Conservation (phyloP, 768 basidiomycete genomes). For the Trametes meyenii region DNA sequence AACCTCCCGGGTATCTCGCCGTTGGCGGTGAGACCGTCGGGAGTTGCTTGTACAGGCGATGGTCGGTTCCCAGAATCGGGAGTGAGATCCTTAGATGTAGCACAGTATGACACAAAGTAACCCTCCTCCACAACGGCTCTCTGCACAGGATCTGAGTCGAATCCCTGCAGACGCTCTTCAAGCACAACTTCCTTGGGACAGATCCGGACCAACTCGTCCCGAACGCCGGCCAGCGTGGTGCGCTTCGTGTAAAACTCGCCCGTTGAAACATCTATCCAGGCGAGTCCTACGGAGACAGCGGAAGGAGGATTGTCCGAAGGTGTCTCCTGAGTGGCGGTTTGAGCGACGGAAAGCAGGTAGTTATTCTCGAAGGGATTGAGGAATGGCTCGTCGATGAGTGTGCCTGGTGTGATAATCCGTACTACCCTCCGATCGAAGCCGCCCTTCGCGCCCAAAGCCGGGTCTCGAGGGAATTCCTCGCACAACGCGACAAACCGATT, state of each 20-base stretch:
- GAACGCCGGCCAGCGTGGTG: conserved; percentile 54
- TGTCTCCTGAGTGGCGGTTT: conserved; percentile 9
- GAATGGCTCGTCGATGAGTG: conserved; percentile 90
- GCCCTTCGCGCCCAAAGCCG: conserved; percentile 50
- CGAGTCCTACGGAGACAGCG: conserved; percentile 57
- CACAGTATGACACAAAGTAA: conserved; percentile 54
- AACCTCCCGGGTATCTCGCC: background rate
- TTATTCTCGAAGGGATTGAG: conserved; percentile 86
- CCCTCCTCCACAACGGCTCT: conserved; percentile 55
- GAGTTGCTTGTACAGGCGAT: conserved; percentile 3
- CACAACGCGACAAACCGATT: conserved; percentile 90
- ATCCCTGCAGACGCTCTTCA: conserved; percentile 40
- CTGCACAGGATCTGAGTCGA: conserved; percentile 49
- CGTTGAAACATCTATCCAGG: conserved; percentile 95
- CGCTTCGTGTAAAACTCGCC: conserved; percentile 87
- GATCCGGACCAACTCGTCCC: conserved; percentile 83
- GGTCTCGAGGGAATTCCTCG: conserved; percentile 77
- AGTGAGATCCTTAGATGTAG: conserved; percentile 8
- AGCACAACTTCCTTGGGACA: conserved; percentile 84
- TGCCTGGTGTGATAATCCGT: conserved; percentile 91
- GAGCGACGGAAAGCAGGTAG: conserved; percentile 74
- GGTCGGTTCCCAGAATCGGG: background rate
- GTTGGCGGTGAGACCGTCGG: conserved; percentile 30
- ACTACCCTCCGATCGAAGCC: conserved; percentile 80
- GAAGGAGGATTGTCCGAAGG: background rate